Percentiles rank a stretch among this genome's conserved stretches.
These are phyloP conservation scores for Pelargonium fulgidum DNA, from an alignment of 441 rosid genomes.

Conservation along the genomic window DNA sequence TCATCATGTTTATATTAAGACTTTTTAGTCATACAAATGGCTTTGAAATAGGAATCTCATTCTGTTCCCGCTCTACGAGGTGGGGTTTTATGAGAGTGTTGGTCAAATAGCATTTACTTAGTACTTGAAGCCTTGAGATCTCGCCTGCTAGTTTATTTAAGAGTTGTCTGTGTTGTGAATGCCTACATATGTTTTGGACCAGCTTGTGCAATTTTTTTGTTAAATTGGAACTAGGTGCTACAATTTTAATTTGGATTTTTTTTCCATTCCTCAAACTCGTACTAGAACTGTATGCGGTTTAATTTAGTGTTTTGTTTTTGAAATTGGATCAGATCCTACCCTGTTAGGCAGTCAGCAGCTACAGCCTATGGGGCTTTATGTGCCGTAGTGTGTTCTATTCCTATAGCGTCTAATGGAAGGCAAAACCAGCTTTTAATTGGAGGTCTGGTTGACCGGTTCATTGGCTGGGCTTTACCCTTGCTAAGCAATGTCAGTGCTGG, in stretches of 20 bases:
- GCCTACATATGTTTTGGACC: neutral
- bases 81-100: neutral
- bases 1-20: too few relatives aligned
- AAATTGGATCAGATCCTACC: constrained; percentile 49
- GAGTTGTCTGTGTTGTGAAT: neutral
- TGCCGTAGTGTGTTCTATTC: constrained; percentile 67
- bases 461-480: constrained; percentile 85
- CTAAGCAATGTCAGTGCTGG: constrained; percentile 59
- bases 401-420: constrained; percentile 66
- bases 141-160: neutral
- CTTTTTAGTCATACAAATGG: too few relatives aligned
- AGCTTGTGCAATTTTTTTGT: neutral
- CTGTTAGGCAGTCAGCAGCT: constrained; percentile 78
- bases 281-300: neutral
- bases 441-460: constrained; percentile 72
- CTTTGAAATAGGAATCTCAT: too few relatives aligned
- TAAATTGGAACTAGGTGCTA: neutral
- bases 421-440: constrained; percentile 79
- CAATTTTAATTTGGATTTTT: constrained; percentile 1
- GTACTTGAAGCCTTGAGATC: neutral
- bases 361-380: constrained; percentile 77
- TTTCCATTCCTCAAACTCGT: neutral
- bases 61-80: neutral
- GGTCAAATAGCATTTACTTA: neutral
- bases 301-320: neutral